Evolutionary conservation across 805 yeast species (phyloP).

Genomic region (Myxozyma sirexii): DNA sequence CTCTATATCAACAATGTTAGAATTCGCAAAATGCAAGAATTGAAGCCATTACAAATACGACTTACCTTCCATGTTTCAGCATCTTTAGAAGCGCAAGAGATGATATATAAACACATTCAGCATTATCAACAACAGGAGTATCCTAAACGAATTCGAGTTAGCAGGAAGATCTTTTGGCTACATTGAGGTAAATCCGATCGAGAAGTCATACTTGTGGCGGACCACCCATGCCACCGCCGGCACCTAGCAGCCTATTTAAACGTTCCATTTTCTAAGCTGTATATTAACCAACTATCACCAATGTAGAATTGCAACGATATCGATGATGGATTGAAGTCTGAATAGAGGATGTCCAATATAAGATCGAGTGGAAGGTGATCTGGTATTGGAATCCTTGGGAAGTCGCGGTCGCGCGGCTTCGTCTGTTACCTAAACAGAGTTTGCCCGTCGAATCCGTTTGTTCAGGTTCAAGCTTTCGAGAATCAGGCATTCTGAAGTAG

Average conservation of each 20-base stretch:
- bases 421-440: background rate
- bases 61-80: conserved; percentile 88
- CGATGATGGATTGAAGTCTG: background rate
- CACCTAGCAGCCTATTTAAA: conserved; percentile 29
- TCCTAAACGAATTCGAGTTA: conserved; percentile 16
- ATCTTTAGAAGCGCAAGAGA: conserved; percentile 92
- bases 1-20: conserved; percentile 36
- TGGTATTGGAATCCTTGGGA: conserved; percentile 9
- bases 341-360: background rate
- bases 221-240: conserved; percentile 22
- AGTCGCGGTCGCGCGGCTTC: conserved; percentile 13
- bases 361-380: background rate
- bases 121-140: conserved; percentile 59
- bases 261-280: conserved; percentile 24
- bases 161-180: background rate
- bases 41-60: too few species aligned
- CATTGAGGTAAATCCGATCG: background rate
- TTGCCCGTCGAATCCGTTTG: background rate
- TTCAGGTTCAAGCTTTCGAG: background rate
- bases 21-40: background rate
- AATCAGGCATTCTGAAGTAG: too few species aligned
- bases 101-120: conserved; percentile 95
- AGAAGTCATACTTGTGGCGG: conserved; percentile 2
- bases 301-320: background rate
- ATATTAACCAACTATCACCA: too few species aligned